Evolutionary conservation across 2,329 filamentous ascomycete genomes (phyloP).

Genomic region (Exophiala sp.): DNA sequence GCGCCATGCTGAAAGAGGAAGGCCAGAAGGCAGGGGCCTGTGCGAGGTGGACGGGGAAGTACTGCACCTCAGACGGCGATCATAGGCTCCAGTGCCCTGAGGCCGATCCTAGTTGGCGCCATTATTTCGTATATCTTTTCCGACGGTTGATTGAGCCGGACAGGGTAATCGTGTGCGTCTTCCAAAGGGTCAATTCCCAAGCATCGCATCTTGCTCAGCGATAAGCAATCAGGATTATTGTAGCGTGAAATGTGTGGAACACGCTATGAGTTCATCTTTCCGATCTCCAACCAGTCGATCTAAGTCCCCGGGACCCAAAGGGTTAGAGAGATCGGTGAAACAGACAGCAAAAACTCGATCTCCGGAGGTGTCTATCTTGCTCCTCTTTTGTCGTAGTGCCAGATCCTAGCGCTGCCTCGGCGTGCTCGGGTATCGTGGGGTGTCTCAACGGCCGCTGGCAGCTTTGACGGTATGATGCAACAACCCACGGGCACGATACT

Average conservation of each 20-base stretch:
- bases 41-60: neutral
- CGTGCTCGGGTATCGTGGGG: constrained; percentile 1
- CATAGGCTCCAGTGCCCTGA: neutral
- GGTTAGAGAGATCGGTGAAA: neutral
- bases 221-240: no score
- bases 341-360: neutral
- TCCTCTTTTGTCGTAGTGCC: constrained; percentile 7
- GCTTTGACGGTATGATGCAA: neutral
- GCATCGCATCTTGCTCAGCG: neutral
- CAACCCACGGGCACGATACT: no score
- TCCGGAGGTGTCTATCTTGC: constrained; percentile 1
- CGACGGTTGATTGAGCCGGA: constrained; percentile 2
- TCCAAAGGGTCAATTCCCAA: neutral
- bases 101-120: neutral
- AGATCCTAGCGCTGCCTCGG: constrained; percentile 19
- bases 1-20: neutral
- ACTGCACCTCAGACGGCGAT: neutral
- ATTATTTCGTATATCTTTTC: constrained; percentile 2
- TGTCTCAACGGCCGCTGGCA: neutral
- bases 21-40: neutral
- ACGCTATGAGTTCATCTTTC: no score
- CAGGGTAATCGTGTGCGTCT: neutral
- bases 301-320: neutral
- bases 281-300: neutral
- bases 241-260: no score